Base-by-base conservation (phyloP, 352 stramenopile species). In the Phytopythium kandeliae region DNA sequence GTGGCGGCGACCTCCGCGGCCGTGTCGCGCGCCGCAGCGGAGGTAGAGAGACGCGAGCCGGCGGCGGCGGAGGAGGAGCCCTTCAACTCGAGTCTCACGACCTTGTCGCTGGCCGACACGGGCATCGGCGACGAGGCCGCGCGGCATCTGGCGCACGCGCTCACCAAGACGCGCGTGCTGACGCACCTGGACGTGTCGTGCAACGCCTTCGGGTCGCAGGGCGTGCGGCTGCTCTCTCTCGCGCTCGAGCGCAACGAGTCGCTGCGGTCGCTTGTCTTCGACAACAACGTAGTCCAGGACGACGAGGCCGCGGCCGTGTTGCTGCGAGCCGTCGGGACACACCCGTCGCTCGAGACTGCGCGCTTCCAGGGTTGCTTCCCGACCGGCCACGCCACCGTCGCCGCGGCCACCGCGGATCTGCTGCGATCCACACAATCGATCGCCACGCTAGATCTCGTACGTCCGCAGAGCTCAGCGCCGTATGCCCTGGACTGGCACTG, bases 331-430 rank as follows among this genome's bases (percentile, higher is more conserved):
- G 49, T 86, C 13, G 60, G 48, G 0, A 34, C n/a, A 4, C 71
- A 82, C 33, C 49, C 48, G 3, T 54, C 57, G 30, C n/a, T 91
- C n/a, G 51, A 77, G 47, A 83, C 62, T 0, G 67, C 55, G 34
- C 50, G 83, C 10, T 84, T 91, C 46, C 76, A 81, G 42, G 67
- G 69, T 24, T 88, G 78, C 36, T 81, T 89, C 51, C 55, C 56
- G 21, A 59, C n/a, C 5, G 45, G 63, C 3, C 60, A 66, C 21
- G 48, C 66, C 1, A 31, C 48, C 11, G 55, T 78, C 0, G 74
- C 67, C 1, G 45, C 42, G 24, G 62, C 63, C 4, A 35, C 85
- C 8, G 69, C 63, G 16, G 54, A 68, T 16, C 48, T 78, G 8
- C 34, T 68, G 10, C 68, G 53, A 30, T 41, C 11, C 1, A 75